Conservation (phyloP, 2,329 filamentous ascomycete genomes). For the Cordyceps pruinosa region DNA sequence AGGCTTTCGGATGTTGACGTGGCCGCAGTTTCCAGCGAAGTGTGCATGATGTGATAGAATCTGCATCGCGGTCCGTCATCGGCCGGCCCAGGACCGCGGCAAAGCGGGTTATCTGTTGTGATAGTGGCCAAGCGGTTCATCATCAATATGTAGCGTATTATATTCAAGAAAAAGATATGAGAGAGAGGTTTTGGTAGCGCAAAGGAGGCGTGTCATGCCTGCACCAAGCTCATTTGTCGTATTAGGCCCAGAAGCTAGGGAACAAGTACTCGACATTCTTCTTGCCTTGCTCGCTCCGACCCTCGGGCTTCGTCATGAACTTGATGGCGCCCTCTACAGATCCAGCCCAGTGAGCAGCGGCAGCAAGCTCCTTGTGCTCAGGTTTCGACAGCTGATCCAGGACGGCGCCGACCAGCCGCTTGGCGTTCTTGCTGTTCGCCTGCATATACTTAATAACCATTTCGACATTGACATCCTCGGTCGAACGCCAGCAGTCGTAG, state of each 20-base stretch:
- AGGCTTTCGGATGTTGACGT: neutral
- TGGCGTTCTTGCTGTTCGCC: slow-evolving; percentile 83
- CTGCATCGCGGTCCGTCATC: neutral
- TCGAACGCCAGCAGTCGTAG: slow-evolving; percentile 95
- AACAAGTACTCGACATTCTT: slow-evolving; percentile 83
- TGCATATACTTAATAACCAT: slow-evolving; percentile 98
- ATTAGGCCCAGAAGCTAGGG: slow-evolving; percentile 61
- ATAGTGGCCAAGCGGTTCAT: neutral
- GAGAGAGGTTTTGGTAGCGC: neutral
- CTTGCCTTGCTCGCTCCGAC: slow-evolving; percentile 65
- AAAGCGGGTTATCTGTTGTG: neutral
- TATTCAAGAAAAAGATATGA: neutral
- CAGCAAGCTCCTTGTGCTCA: slow-evolving; percentile 67
- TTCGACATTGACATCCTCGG: slow-evolving; percentile 81
- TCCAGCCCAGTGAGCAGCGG: slow-evolving; percentile 75
- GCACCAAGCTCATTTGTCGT: neutral
- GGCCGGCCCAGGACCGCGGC: neutral
- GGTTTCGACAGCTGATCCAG: slow-evolving; percentile 76
- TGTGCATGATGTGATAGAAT: neutral
- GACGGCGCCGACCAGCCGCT: slow-evolving; percentile 75
- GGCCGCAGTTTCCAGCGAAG: neutral
- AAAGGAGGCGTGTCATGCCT: neutral
- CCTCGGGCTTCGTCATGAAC: slow-evolving; percentile 74
- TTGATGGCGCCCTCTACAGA: slow-evolving; percentile 68
- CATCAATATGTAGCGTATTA: neutral